Conservation (phyloP, 2,329 filamentous ascomycete species). For the Dothideomycetes sp. region DNA sequence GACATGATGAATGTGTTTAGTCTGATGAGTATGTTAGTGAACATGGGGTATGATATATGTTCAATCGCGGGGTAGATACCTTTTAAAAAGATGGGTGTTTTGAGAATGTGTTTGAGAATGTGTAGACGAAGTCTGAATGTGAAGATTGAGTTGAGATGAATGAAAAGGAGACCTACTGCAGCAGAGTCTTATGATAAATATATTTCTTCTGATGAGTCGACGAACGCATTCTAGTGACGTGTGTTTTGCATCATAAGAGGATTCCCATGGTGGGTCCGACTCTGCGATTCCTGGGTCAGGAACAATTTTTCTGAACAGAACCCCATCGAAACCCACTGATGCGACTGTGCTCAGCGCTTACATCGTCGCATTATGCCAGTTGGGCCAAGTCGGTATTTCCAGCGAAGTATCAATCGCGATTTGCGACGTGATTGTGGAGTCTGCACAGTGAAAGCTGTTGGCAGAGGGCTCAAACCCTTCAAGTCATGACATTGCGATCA, state of each 20-base stretch:
- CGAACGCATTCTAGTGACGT: slow-evolving; percentile 5
- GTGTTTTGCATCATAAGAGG: slow-evolving; percentile 8
- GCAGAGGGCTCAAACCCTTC: too few species aligned
- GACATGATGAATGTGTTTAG: slow-evolving; percentile 21
- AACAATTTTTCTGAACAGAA: too few species aligned
- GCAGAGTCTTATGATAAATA: slow-evolving; percentile 4
- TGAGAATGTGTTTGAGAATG: background rate
- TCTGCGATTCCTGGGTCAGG: too few species aligned
- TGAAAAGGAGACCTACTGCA: slow-evolving; percentile 3
- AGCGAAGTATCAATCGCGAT: too few species aligned
- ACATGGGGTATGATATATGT: background rate
- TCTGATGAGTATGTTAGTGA: background rate
- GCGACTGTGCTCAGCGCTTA: too few species aligned
- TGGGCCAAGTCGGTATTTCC: too few species aligned
- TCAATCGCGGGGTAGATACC: background rate
- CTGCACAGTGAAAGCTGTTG: too few species aligned
- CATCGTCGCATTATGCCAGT: too few species aligned
- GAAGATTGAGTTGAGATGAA: slow-evolving; percentile 5
- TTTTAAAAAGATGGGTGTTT: background rate
- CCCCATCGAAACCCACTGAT: too few species aligned
- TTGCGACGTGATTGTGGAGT: too few species aligned
- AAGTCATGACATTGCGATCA: too few species aligned
- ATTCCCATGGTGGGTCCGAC: too few species aligned
- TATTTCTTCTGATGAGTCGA: background rate
- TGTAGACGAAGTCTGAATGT: background rate